Evolutionary conservation across 2,329 filamentous ascomycete species (phyloP).

Genomic region (Diaporthe citrichinensis): DNA sequence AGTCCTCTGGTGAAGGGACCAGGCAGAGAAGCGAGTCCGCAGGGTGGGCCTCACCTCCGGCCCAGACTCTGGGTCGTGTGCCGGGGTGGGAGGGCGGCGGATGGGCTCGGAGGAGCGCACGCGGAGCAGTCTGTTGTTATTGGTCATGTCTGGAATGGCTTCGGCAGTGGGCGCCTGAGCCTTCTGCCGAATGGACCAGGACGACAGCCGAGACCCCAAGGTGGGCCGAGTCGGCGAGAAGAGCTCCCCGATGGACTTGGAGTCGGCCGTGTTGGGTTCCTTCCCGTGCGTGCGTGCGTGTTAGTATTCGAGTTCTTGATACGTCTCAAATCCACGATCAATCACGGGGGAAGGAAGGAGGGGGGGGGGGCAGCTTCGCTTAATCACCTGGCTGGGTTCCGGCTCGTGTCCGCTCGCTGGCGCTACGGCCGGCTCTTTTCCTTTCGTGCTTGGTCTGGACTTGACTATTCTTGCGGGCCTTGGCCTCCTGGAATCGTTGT

Average conservation of each 20-base stretch:
- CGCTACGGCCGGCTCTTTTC: neutral
- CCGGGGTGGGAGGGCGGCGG: neutral
- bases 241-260: conserved; percentile 28
- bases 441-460: conserved; percentile 8
- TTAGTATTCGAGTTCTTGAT: neutral
- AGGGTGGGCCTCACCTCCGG: conserved; percentile 7
- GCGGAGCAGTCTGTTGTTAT: conserved; percentile 18
- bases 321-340: conserved; percentile 4
- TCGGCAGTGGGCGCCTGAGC: conserved; percentile 10
- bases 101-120: neutral
- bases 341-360: neutral
- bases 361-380: neutral
- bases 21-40: conserved; percentile 8
- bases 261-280: conserved; percentile 1
- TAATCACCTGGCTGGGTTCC: conserved; percentile 7
- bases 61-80: neutral
- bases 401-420: neutral
- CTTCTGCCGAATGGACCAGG: conserved; percentile 25
- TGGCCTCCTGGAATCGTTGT: neutral
- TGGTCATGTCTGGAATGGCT: neutral
- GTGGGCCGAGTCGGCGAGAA: conserved; percentile 20
- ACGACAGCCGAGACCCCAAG: conserved; percentile 13
- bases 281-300: neutral
- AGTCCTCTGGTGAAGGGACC: conserved; percentile 21
- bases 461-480: conserved; percentile 28